These are phyloP conservation scores for Aspergillus udagawae DNA, from an alignment of 2,329 filamentous ascomycete genomes.

Conservation along the genomic window DNA sequence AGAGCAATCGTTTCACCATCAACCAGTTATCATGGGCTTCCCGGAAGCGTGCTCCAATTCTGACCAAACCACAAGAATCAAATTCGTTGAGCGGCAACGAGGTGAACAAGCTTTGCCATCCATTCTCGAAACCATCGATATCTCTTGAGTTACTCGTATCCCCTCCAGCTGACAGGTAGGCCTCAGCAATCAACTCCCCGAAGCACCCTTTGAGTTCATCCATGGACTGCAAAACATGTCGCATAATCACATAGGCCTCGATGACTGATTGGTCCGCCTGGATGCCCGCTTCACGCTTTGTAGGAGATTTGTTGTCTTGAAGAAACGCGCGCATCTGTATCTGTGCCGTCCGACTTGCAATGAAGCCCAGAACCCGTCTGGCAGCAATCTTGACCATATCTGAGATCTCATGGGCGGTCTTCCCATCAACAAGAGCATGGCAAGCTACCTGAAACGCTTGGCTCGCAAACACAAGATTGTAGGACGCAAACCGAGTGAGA, in stretches of 20 bases:
- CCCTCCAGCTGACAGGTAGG: conserved; percentile 33
- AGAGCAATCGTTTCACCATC: conserved; percentile 44
- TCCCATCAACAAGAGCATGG: conserved; percentile 26
- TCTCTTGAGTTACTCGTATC: conserved; percentile 32
- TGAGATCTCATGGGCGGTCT: conserved; percentile 20
- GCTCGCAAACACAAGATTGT: conserved; percentile 36
- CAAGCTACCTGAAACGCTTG: conserved; percentile 36
- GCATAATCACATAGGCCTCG: conserved; percentile 46
- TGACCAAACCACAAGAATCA: conserved; percentile 46
- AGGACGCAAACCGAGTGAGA: conserved; percentile 23
- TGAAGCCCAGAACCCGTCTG: conserved; percentile 31
- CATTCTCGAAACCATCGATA: conserved; percentile 31
- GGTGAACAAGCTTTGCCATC: conserved; percentile 47
- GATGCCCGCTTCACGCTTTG: conserved; percentile 47
- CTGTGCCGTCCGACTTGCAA: conserved; percentile 32
- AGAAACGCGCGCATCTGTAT: conserved; percentile 41
- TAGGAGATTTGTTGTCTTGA: conserved; percentile 40
- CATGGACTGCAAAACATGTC: conserved; percentile 38
- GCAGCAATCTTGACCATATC: conserved; percentile 32
- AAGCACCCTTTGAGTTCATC: conserved; percentile 33
- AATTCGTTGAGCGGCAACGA: conserved; percentile 53
- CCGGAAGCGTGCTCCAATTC: conserved; percentile 39
- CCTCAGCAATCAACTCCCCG: conserved; percentile 41
- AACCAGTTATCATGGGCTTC: conserved; percentile 48
- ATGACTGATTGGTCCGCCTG: conserved; percentile 40